A percentile compares a stretch with the other conserved stretches of the same genome.
These are phyloP conservation scores for Raddia guianensis DNA, from an alignment of 176 grass and related monocot species.

Conservation along the genomic window DNA sequence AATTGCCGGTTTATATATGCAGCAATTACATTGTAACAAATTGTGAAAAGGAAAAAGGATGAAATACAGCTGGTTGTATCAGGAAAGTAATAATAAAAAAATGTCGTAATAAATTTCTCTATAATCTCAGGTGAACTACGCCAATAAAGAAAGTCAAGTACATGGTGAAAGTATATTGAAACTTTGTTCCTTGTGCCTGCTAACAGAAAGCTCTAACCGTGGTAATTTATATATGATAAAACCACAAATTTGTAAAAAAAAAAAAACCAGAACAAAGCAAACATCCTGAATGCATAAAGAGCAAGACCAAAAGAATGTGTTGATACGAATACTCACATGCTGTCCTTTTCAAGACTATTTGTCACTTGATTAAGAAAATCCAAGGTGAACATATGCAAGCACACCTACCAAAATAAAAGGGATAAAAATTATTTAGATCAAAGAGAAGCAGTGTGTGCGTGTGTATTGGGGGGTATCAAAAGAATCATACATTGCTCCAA, in stretches of 20 bases:
- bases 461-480: neutral
- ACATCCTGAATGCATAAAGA: slow-evolving; percentile 21
- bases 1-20: slow-evolving; percentile 17
- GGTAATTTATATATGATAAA: slow-evolving; percentile 19
- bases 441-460: neutral
- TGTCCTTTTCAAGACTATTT: slow-evolving; percentile 86
- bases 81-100: neutral
- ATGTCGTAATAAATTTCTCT: neutral
- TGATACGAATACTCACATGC: slow-evolving; percentile 65
- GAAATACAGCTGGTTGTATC: slow-evolving; percentile 16
- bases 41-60: neutral
- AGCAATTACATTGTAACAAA: neutral
- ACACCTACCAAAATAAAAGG: slow-evolving; percentile 56
- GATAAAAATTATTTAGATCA: neutral
- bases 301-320: slow-evolving; percentile 23
- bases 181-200: neutral
- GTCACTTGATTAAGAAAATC: slow-evolving; percentile 94
- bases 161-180: neutral
- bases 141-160: neutral
- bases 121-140: neutral
- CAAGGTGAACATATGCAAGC: slow-evolving; percentile 91
- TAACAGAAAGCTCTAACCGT: neutral
- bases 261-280: slow-evolving; percentile 2
- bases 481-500: slow-evolving; percentile 80
- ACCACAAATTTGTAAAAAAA: neutral